Percentiles rank a stretch among this genome's conserved stretches.
phyloP scores from a whole-genome alignment of 768 basidiomycete species.

The Rhodotorula paludigena region DNA sequence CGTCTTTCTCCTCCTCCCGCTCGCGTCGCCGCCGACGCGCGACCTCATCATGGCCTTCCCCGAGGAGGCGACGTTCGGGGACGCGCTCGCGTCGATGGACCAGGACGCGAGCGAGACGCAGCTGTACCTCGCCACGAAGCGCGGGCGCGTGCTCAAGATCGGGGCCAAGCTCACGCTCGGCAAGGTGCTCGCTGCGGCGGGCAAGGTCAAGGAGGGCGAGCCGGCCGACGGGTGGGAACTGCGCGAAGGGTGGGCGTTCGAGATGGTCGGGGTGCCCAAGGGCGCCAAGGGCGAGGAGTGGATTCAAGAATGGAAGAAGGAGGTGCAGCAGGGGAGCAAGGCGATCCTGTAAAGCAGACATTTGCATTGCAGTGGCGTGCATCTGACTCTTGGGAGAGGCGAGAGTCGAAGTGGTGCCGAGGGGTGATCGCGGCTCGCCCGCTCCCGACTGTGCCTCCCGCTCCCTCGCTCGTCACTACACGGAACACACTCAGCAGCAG shows the following conservation, averaged over 20 bases:
- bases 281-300: constrained; percentile 72
- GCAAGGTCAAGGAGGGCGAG: constrained; percentile 48
- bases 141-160: constrained; percentile 75
- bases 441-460: no score
- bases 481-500: no score
- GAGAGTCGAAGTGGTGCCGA: no score
- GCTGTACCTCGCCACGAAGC: constrained; percentile 74
- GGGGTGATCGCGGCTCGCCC: no score
- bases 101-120: constrained; percentile 55
- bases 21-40: constrained; percentile 64
- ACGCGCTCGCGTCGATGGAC: constrained; percentile 73
- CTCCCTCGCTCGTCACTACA: no score
- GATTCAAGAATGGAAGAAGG: constrained; percentile 76
- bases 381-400: no score
- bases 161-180: constrained; percentile 82
- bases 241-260: constrained; percentile 67
- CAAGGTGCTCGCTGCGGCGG: constrained; percentile 64
- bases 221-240: constrained; percentile 73
- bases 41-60: constrained; percentile 82
- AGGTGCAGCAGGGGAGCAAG: constrained; percentile 35
- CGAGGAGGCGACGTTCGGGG: constrained; percentile 75
- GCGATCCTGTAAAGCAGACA: constrained; percentile 25
- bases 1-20: constrained; percentile 88
- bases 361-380: neutral
- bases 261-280: constrained; percentile 71